These are phyloP conservation scores for Rhodotorula sp. DNA, from an alignment of 1,284 basidiomycete genomes.

Conservation along the genomic window DNA sequence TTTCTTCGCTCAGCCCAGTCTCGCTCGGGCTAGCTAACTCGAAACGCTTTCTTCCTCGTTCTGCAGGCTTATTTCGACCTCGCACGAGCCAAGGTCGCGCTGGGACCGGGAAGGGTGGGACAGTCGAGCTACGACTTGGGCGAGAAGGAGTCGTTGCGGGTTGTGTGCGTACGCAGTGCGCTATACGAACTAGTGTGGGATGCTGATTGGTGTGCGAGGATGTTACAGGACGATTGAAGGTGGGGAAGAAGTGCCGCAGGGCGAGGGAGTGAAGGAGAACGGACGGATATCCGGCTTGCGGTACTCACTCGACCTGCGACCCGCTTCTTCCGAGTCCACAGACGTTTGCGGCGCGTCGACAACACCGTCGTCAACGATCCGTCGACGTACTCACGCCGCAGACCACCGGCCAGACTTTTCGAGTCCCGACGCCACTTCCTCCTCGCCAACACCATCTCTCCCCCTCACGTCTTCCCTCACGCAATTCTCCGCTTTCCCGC, in stretches of 20 bases:
- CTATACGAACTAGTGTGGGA: neutral
- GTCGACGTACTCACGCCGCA: neutral
- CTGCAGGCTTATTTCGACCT: conserved; percentile 38
- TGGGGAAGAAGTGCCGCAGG: too few species aligned
- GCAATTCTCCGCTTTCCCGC: conserved; percentile 42
- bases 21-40: neutral
- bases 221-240: too few species aligned
- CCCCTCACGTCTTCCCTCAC: conserved; percentile 1
- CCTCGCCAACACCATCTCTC: neutral
- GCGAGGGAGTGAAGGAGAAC: too few species aligned
- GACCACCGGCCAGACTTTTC: neutral
- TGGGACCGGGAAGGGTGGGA: conserved; percentile 31
- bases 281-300: too few species aligned
- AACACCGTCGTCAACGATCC: neutral
- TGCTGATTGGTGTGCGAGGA: neutral
- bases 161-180: conserved; percentile 28
- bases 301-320: too few species aligned
- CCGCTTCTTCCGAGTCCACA: too few species aligned
- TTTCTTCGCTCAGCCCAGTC: neutral
- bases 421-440: neutral
- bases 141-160: conserved; percentile 6
- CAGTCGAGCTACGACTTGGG: conserved; percentile 28
- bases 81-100: conserved; percentile 38
- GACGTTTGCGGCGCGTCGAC: too few species aligned
- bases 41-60: neutral